Evolutionary conservation across 257 asterid species (phyloP), one percentile per base, ranked within the genome.

Genomic region (Vinca minor): DNA sequence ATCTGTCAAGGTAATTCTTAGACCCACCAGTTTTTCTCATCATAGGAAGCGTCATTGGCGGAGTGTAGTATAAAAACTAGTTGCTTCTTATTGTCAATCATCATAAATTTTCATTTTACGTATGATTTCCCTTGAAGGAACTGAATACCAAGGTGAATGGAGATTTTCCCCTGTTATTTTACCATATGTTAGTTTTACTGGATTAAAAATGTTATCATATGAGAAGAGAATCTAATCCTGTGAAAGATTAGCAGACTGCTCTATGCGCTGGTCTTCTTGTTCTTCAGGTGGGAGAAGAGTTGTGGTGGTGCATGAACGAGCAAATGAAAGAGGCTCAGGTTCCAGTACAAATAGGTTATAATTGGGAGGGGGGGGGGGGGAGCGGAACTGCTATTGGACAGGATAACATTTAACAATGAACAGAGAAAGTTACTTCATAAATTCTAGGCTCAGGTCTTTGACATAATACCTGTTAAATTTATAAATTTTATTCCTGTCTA

Each of bases 1-100:
- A 29, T 87, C 97, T 62, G 71, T 87, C 21, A 90, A 90, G 96
- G 97, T 90, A 81, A 59, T 32, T 26, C 46, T 20, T 57, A 36
- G 18, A 28, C 44, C 61, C 32, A 45, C 31, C 52, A 35, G n/a
- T 68, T 62, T 15, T 38, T 63, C 23, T 17, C 11, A 54, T 36
- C 38, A 49, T 36, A 4, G 47, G 0, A 31, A 35, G 15, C 31
- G 26, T 32, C 28, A 9, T 20, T 54, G 39, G 46, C 8, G 9
- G 53, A 29, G 34, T 48, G 44, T 23, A 59, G 34, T 36, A 9
- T 66, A 5, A 47, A 47, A 18, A 38, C 25, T 21, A 58, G 50
- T 8, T 59, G 58, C 23, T 21, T 65, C 23, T 59, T 54, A n/a
- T n/a, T n/a, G n/a, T n/a, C n/a, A n/a, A n/a, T n/a, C n/a, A n/a